phyloP scores from a whole-genome alignment of 2,329 filamentous ascomycete genomes.

The Epichloe sylvatica region DNA sequence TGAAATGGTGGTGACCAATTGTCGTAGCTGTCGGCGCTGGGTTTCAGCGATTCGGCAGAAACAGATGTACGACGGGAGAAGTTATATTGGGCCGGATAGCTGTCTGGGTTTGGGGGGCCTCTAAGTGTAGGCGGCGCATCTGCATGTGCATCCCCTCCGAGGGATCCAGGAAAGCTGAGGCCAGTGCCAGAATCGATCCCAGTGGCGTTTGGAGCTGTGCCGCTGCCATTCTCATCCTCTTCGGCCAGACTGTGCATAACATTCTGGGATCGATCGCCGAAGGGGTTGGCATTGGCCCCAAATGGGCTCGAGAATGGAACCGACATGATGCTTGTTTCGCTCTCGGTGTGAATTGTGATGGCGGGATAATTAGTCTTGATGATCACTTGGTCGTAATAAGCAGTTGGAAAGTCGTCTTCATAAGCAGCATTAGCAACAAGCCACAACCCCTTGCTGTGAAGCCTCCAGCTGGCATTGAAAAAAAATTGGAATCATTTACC shows the following conservation, averaged over 20 bases:
- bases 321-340: slow-evolving; percentile 39
- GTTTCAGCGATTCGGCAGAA: slow-evolving; percentile 90
- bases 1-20: slow-evolving; percentile 84
- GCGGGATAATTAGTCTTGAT: no score
- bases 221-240: slow-evolving; percentile 66
- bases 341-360: background rate
- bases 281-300: slow-evolving; percentile 56
- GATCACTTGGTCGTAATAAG: background rate
- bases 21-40: slow-evolving; percentile 66
- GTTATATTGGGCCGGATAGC: slow-evolving; percentile 86
- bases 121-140: slow-evolving; percentile 34
- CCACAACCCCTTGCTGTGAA: background rate
- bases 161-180: slow-evolving; percentile 35
- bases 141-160: slow-evolving; percentile 36
- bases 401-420: background rate
- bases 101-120: slow-evolving; percentile 45
- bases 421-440: background rate
- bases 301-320: slow-evolving; percentile 65
- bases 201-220: slow-evolving; percentile 42
- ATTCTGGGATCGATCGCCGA: slow-evolving; percentile 36
- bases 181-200: slow-evolving; percentile 29
- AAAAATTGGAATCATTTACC: background rate
- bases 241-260: slow-evolving; percentile 50
- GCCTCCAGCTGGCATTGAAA: background rate
- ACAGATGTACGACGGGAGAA: slow-evolving; percentile 88